Evolutionary conservation across 306 rosid species (phyloP), one percentile per base, ranked within the genome.

Genomic region (Herpetospermum pedunculosum): DNA sequence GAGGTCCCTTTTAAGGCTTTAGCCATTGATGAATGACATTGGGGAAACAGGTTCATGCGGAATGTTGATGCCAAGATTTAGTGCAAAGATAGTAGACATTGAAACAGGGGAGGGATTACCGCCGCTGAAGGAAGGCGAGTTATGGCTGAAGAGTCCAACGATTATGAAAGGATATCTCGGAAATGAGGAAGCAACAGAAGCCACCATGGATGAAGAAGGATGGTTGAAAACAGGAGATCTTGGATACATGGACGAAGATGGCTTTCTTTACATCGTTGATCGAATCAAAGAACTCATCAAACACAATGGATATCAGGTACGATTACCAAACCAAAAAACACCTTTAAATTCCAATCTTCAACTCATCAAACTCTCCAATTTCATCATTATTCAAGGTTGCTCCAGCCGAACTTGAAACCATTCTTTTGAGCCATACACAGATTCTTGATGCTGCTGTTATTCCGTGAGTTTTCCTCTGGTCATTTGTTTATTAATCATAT

Each of bases 161-260:
- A 78, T 91, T 10, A 93, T 91, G 98, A 91, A 87, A 76, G 97
- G 41, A 35, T 91, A 93, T 81, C 79, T 88, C 43, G 92, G 92
- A 71, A 90, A 91, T 35, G 25, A 63, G 57, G 96, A 87, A 79
- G 92, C 96, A 34, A 93, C 98, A 49, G 75, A 48, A 16, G 85
- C 80, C 53, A 85, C 92, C 15, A 6, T 93, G 49, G 88, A 79
- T 64, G 43, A 80, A 60, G 81, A 85, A 37, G 96, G 98, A 23
- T 93, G 97, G 96, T 77, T 91, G 79, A 89, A 48, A 70, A 93
- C 97, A 6, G 97, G 98, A 30, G 98, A 93, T 86, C 97, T 93
- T 73, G 76, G 90, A 29, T 87, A 81, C 77, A 79, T 90, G 62
- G 92, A 93, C 28, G 92, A 84, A 38, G 81, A 87, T 69, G 98